Evolutionary conservation across 306 rosid genomes (phyloP), one percentile per base, ranked within the genome.

Genomic region (Begonia fuchsioides): DNA sequence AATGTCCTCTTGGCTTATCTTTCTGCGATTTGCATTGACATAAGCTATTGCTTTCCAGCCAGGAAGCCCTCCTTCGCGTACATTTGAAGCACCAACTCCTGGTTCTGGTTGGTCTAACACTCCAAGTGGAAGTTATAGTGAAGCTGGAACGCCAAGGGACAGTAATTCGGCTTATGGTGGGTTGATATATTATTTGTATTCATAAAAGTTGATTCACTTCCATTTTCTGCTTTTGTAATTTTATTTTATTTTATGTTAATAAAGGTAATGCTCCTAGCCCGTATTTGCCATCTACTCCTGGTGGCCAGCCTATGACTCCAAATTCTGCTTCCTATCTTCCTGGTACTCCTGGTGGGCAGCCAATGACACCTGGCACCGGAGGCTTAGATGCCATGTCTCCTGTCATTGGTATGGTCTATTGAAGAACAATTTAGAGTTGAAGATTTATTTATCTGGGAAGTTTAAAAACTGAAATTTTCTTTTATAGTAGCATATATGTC

Each of bases 301-400:
- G 95, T 69, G 96, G 97, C 47, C 96, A 86, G 76, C 99, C 99
- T 39, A 79, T 82, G 99, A 92, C 99, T 41, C 99, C 99, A 59
- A 92, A 80, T 68, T 79, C 99, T 11, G 96, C 75, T 16, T 79
- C 93, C 51, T 92, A 79, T 77, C 94, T 92, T 73, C 99, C 99
- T 18, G 94, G 99, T 39, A 92, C 99, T 44, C 98, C 99, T 53
- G 99, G 98, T 51, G 98, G 99, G 67, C 99, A 85, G 69, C 99
- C 99, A 12, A 92, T 92, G 99, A 92, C 99, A 47, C 98, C 96
- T 14, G 99, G 99, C 60, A 79, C 94, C 57, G 99, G 92, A 53
- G 95, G 94, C 59, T 65, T 92, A 61, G 99, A 92, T 66, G 76
- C 74, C 66, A 86, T 92, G 96, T 92, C 99, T 59, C 99, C 99